These are phyloP conservation scores for Avena atlantica DNA, from an alignment of 176 grass and related monocot genomes.

Conservation along the genomic window DNA sequence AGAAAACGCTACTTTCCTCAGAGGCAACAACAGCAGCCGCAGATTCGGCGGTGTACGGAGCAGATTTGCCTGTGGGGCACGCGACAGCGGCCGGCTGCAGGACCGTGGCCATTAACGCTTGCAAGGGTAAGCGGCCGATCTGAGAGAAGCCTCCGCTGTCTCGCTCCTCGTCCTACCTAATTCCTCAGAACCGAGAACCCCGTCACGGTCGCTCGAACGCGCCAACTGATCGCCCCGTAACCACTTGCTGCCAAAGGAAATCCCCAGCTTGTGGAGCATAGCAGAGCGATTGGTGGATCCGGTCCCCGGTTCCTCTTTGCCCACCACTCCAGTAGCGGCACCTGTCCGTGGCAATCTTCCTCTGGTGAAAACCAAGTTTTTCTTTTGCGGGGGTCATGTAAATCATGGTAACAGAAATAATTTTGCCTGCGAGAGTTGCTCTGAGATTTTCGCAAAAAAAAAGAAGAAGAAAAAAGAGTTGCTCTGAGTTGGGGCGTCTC, in stretches of 20 bases:
- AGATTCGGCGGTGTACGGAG: not conserved
- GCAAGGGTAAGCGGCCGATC: not conserved
- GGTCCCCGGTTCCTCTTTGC: not conserved
- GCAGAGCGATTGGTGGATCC: not conserved
- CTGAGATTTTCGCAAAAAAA: not conserved
- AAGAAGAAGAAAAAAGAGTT: not conserved
- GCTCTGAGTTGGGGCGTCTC: not conserved
- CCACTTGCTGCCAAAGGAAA: not conserved
- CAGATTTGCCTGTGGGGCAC: not conserved
- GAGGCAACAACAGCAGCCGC: not conserved
- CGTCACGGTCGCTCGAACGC: not conserved
- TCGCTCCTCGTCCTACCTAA: too few relatives aligned
- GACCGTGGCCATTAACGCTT: not conserved
- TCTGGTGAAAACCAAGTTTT: not conserved
- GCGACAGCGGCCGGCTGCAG: not conserved
- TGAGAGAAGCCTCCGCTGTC: not conserved
- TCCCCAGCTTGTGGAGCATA: constrained; percentile 2
- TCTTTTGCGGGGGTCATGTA: too few relatives aligned
- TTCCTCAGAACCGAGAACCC: too few relatives aligned
- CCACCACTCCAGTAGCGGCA: too few relatives aligned
- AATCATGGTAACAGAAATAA: not conserved
- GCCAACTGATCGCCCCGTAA: constrained; percentile 14
- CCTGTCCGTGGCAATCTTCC: not conserved
- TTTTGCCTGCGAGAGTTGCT: not conserved
- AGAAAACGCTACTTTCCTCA: not conserved